Percentiles rank a stretch among this genome's conserved stretches.
phyloP scores from a whole-genome alignment of 140 eudicot genomes.

The Cichorium intybus region DNA sequence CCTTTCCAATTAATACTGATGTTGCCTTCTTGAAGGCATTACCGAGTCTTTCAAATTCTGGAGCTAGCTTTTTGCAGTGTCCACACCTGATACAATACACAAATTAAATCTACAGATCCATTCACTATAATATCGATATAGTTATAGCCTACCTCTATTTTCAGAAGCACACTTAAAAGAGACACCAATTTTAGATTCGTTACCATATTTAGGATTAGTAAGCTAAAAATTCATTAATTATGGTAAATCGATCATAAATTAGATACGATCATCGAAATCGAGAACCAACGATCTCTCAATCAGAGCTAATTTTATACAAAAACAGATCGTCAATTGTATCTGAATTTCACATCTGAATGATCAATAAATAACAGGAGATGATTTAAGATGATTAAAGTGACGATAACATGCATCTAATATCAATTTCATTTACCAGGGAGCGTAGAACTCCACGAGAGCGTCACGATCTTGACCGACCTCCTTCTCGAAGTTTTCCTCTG shows the following conservation, averaged over 20 bases:
- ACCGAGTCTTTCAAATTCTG: constrained; percentile 67
- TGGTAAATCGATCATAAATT: neutral
- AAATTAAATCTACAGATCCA: neutral
- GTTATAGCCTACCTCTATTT: too few relatives aligned
- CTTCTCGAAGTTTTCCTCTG: constrained; percentile 66
- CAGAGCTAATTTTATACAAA: neutral
- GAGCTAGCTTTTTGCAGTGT: constrained; percentile 87
- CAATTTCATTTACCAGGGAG: constrained; percentile 53
- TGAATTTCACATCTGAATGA: neutral
- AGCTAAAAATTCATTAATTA: neutral
- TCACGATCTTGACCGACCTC: constrained; percentile 89
- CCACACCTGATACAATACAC: constrained; percentile 62
- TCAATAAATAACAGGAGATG: neutral
- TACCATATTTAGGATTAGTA: neutral
- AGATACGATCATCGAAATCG: too few relatives aligned
- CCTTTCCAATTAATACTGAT: constrained; percentile 82
- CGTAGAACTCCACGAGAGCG: constrained; percentile 86
- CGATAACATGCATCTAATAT: neutral
- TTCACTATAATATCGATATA: too few relatives aligned
- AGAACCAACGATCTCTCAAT: neutral
- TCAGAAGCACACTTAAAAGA: too few relatives aligned
- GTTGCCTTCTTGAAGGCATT: constrained; percentile 65
- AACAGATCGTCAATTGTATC: neutral
- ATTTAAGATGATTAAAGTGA: neutral
- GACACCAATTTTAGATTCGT: too few relatives aligned